phyloP scores from a whole-genome alignment of 352 stramenopile genomes.

The Pythium rhizo-oryzae region DNA sequence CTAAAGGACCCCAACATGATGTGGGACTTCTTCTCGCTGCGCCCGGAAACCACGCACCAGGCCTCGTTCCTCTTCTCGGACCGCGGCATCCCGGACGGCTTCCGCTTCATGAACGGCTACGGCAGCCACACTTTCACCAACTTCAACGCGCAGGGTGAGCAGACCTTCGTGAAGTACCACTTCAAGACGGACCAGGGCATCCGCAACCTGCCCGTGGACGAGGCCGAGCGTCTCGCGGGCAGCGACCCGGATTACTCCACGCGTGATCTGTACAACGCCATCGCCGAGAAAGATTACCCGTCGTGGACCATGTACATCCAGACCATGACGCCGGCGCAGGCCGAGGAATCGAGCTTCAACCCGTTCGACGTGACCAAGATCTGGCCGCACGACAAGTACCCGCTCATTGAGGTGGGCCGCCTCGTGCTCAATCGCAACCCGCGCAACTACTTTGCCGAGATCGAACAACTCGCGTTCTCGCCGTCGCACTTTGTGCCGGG shows the following conservation, averaged over 20 bases:
- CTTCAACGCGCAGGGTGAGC: conserved; percentile 64
- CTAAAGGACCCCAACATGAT: conserved; percentile 83
- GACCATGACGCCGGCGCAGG: conserved; percentile 82
- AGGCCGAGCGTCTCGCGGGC: conserved; percentile 59
- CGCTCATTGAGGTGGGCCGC: conserved; percentile 74
- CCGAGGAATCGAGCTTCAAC: conserved; percentile 55
- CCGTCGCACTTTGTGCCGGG: conserved; percentile 88
- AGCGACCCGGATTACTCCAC: conserved; percentile 83
- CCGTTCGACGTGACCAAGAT: conserved; percentile 93
- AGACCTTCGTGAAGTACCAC: conserved; percentile 90
- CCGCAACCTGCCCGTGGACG: conserved; percentile 69
- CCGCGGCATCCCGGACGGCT: conserved; percentile 82
- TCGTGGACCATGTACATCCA: conserved; percentile 88
- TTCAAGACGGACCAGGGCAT: conserved; percentile 89
- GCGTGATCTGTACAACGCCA: conserved; percentile 87
- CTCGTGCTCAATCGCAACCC: conserved; percentile 89
- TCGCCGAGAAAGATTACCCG: conserved; percentile 63
- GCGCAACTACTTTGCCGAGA: conserved; percentile 89
- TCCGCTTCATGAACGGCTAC: conserved; percentile 89
- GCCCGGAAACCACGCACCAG: conserved; percentile 83
- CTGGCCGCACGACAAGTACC: conserved; percentile 84
- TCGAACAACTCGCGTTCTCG: conserved; percentile 91
- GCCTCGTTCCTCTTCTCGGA: conserved; percentile 86
- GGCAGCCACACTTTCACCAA: conserved; percentile 90
- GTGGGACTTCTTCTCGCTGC: conserved; percentile 88